phyloP scores from a whole-genome alignment of 495 filamentous ascomycete genomes.

The Delitschia confertaspora region DNA sequence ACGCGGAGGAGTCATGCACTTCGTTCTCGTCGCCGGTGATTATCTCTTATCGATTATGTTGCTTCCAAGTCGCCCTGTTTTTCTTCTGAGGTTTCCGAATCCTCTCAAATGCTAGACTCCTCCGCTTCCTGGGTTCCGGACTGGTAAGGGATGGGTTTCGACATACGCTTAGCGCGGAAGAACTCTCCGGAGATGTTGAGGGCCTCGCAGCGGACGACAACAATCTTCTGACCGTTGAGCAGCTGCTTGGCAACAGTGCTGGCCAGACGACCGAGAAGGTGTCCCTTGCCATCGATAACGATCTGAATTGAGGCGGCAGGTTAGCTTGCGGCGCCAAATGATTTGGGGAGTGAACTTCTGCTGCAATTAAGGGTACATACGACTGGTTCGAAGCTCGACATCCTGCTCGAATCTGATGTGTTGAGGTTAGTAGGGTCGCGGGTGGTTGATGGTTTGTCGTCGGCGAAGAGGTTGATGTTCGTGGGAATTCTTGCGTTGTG shows the following conservation, averaged over 20 bases:
- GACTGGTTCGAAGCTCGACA: constrained; percentile 96
- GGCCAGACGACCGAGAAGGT: constrained; percentile 97
- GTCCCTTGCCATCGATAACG: constrained; percentile 99
- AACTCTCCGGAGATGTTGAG: constrained; percentile 99
- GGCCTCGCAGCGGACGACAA: constrained; percentile 95
- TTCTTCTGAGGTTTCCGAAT: too few species aligned
- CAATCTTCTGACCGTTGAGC: constrained; percentile 98
- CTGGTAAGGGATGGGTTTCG: constrained; percentile 12
- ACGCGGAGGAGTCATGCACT: too few species aligned
- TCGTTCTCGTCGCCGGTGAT: too few species aligned
- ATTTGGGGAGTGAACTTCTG: constrained; percentile 29
- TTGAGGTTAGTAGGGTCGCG: constrained; percentile 7
- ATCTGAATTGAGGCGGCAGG: constrained; percentile 45
- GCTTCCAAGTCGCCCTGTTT: too few species aligned
- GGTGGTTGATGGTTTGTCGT: constrained; percentile 10
- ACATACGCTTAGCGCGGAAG: constrained; percentile 99
- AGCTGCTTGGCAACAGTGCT: constrained; percentile 99
- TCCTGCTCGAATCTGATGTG: constrained; percentile 50
- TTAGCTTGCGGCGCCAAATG: constrained; percentile 23
- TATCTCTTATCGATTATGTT: too few species aligned
- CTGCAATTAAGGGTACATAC: constrained; percentile 33
- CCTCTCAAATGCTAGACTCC: too few species aligned
- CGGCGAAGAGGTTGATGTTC: neutral
- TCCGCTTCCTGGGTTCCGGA: constrained; percentile 2
- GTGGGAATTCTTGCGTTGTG: constrained; percentile 4